Conservation (phyloP, 495 filamentous ascomycete species). For the Aspergillus conjunctus region DNA sequence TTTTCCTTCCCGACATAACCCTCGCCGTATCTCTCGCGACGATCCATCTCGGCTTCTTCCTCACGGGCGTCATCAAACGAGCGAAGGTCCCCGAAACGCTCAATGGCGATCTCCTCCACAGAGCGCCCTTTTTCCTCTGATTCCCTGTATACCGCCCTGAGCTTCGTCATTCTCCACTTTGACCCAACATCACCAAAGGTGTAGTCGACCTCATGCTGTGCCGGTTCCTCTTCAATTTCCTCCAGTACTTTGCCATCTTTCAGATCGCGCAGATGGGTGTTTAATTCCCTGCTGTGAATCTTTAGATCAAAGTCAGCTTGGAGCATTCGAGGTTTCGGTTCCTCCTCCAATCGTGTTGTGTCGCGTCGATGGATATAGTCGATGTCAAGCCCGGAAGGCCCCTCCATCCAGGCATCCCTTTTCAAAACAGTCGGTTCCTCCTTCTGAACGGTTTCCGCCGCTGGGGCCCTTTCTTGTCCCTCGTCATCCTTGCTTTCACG, state of each 20-base stretch:
- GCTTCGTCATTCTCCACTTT: slow-evolving; percentile 92
- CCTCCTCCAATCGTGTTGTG: slow-evolving; percentile 42
- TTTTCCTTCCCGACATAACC: slow-evolving; percentile 87
- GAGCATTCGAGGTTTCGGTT: slow-evolving; percentile 50
- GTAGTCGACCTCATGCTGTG: slow-evolving; percentile 72
- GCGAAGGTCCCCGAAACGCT: slow-evolving; percentile 78
- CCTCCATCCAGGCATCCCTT: slow-evolving; percentile 94
- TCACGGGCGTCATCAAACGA: slow-evolving; percentile 93
- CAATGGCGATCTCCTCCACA: slow-evolving; percentile 78
- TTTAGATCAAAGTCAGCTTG: slow-evolving; percentile 72
- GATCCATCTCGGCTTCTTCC: slow-evolving; percentile 89
- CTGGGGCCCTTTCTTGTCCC: slow-evolving; percentile 24
- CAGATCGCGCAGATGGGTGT: slow-evolving; percentile 67
- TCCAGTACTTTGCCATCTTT: slow-evolving; percentile 56
- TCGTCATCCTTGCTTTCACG: slow-evolving; percentile 32
- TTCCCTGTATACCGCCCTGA: slow-evolving; percentile 81
- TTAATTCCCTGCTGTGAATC: slow-evolving; percentile 81
- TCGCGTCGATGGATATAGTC: slow-evolving; percentile 77
- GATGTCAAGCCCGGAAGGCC: slow-evolving; percentile 75
- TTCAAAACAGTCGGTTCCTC: slow-evolving; percentile 47
- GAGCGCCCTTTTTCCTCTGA: slow-evolving; percentile 69
- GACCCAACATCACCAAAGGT: slow-evolving; percentile 88
- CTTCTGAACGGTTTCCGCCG: slow-evolving; percentile 30
- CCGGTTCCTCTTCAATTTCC: slow-evolving; percentile 52
- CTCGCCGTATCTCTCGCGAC: slow-evolving; percentile 79